Evolutionary conservation across 1,284 basidiomycete species (phyloP), one percentile per base, ranked within the genome.

Genomic region (Cryptococcus maquisensis): DNA sequence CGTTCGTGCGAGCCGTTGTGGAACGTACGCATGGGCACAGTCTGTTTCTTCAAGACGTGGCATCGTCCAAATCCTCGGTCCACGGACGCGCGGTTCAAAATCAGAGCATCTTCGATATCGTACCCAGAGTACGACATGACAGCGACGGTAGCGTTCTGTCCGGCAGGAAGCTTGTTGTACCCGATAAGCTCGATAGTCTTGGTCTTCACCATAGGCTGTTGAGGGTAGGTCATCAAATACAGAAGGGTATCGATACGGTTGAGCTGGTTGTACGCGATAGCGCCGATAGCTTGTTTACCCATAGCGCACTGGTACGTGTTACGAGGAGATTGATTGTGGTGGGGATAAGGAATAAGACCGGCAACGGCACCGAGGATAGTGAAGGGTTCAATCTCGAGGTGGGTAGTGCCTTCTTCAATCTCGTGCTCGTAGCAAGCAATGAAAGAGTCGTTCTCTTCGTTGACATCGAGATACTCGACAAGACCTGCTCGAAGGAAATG

Each of bases 231-330:
- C 61, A 93, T 90, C 50, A 99, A 83, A 78, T 99, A 98, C 23
- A 98, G 82, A n/a, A 99, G 81, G 1, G 96, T 99, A 75, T 99
- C 96, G 73, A 99, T 98, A 44, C 96, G 84, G 73, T 95, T 91
- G 60, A 98, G 84, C 74, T 98, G 96, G 74, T 99, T 99, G 79
- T 95, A 97, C 0, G 86, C 95, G 63, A 98, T 98, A 3, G 93
- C 94, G n/a, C 96, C 96, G 60, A 98, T 98, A 0, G 96, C 96
- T 80, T 99, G 96, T 79, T 99, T 99, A 60, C 96, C 96, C 96
- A 98, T 99, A 50, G 96, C 96, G 72, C 96, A 98, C 79, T 99
- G 94, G 72, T 98, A 98, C 2, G 96, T 98, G 71, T 98, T 98
- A 54, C 96, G 86, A 4, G 97, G 96, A 2, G 94, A 98, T 73